A percentile compares a stretch with the other conserved stretches of the same genome.
These are phyloP conservation scores for Microstegium vimineum DNA, from an alignment of 176 grass and related monocot genomes.

Conservation along the genomic window DNA sequence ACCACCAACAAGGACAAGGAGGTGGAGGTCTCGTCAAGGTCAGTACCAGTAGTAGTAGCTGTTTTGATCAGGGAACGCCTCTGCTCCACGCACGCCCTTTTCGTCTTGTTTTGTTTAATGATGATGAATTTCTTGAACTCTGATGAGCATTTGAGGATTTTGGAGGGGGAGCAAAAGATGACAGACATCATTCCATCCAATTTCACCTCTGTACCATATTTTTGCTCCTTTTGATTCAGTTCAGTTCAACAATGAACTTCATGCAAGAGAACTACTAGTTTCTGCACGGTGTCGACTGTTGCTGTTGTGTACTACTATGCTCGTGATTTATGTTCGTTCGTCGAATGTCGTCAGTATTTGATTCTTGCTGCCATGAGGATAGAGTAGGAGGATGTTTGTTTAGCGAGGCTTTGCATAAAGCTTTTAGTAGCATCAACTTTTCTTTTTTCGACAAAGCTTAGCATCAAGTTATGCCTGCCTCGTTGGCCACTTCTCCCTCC, in stretches of 20 bases:
- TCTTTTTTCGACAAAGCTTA: no score
- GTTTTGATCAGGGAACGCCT: constrained; percentile 34
- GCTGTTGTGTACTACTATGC: neutral
- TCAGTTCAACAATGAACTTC: constrained; percentile 35
- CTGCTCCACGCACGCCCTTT: constrained; percentile 2
- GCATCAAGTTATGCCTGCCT: constrained; percentile 31
- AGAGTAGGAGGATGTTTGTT: neutral
- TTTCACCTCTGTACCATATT: constrained; percentile 56
- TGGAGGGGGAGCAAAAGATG: neutral
- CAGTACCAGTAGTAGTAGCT: constrained; percentile 21
- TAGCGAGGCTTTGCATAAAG: neutral
- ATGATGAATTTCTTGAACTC: constrained; percentile 35
- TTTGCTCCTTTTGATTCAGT: constrained; percentile 40
- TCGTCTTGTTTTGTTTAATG: neutral
- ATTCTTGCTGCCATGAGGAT: neutral
- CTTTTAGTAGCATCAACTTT: no score
- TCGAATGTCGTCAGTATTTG: neutral
- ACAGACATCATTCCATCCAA: neutral
- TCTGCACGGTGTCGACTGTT: neutral
- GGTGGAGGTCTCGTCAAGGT: constrained; percentile 28
- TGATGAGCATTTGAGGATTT: constrained; percentile 30
- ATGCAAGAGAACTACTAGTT: constrained; percentile 11
- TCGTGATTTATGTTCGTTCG: constrained; percentile 5
- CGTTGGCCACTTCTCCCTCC: constrained; percentile 11
- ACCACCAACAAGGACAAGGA: neutral